Evolutionary conservation across 78 protist species (phyloP).

Genomic region (Chrysochromulina parva): DNA sequence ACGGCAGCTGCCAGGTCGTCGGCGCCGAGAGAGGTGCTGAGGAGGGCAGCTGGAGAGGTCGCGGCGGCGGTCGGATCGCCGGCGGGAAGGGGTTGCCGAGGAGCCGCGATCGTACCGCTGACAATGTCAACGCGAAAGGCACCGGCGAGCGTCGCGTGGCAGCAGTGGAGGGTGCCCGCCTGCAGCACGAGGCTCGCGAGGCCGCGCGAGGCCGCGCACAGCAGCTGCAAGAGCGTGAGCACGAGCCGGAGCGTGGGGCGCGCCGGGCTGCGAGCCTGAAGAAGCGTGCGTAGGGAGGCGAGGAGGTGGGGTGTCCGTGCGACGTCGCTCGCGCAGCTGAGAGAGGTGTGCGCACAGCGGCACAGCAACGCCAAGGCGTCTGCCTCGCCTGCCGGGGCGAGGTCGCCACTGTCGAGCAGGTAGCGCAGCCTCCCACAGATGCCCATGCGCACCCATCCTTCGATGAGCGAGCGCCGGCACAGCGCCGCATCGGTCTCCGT

Average conservation of each 20-base stretch:
- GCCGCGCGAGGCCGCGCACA: not conserved
- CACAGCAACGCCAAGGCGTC: not conserved
- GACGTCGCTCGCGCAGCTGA: not conserved
- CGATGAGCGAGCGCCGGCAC: not conserved
- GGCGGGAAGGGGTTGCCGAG: not conserved
- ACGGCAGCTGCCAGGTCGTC: not conserved
- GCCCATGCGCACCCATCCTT: not conserved
- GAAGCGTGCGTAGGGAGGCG: not conserved
- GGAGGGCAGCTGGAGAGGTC: not conserved
- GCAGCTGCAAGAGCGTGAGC: not conserved
- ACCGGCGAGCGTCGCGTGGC: not conserved
- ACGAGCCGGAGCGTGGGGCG: not conserved
- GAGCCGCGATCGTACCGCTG: too few relatives aligned
- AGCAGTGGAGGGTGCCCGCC: not conserved
- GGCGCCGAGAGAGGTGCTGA: not conserved
- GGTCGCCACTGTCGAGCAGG: not conserved
- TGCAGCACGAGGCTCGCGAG: not conserved
- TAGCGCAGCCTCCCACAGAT: not conserved
- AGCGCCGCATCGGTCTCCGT: not conserved
- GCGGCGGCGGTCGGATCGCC: not conserved
- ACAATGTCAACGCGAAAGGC: not conserved
- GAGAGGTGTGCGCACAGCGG: not conserved
- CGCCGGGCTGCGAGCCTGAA: not conserved
- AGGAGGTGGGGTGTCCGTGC: not conserved
- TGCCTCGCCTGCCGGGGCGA: not conserved